Percentiles rank a stretch among this genome's conserved stretches.
Evolutionary conservation across 140 eudicot species (phyloP).

Genomic region (Flaveria floridana): DNA sequence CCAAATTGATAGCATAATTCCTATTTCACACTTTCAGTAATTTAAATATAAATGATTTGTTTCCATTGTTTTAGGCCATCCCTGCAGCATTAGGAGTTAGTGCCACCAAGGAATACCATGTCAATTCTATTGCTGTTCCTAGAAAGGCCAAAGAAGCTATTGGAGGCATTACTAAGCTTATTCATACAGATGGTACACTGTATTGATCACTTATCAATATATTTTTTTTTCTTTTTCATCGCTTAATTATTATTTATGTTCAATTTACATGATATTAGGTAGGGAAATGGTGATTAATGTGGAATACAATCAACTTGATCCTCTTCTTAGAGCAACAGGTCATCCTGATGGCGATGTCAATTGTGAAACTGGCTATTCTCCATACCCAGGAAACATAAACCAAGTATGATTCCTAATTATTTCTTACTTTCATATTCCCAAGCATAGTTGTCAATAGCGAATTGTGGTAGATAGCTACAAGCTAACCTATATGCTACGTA

Average conservation of each 20-base stretch:
- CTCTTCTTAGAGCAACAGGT: constrained; percentile 89
- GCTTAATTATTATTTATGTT: background rate
- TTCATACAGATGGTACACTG: constrained; percentile 81
- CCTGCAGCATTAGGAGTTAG: constrained; percentile 97
- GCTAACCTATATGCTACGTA: too few species aligned
- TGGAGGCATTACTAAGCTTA: constrained; percentile 96
- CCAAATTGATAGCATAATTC: constrained; percentile 7
- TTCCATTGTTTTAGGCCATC: constrained; percentile 57
- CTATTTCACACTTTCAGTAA: constrained; percentile 1
- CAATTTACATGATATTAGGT: constrained; percentile 43
- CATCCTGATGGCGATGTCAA: constrained; percentile 93
- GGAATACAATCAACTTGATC: constrained; percentile 99
- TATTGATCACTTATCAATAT: constrained; percentile 1
- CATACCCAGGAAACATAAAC: constrained; percentile 96
- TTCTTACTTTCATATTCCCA: background rate
- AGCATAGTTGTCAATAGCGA: too few species aligned
- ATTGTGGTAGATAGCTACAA: too few species aligned
- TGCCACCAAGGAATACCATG: constrained; percentile 75
- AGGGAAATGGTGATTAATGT: constrained; percentile 97
- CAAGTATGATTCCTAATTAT: constrained; percentile 47
- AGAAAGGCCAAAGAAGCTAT: constrained; percentile 98
- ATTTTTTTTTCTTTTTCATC: background rate
- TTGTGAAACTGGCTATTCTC: constrained; percentile 90
- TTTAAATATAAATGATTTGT: background rate
- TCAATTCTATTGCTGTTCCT: constrained; percentile 95